Percentiles rank a stretch among this genome's conserved stretches.
Evolutionary conservation across 805 yeast genomes (phyloP).

Genomic region (Blastobotrys muscicola): DNA sequence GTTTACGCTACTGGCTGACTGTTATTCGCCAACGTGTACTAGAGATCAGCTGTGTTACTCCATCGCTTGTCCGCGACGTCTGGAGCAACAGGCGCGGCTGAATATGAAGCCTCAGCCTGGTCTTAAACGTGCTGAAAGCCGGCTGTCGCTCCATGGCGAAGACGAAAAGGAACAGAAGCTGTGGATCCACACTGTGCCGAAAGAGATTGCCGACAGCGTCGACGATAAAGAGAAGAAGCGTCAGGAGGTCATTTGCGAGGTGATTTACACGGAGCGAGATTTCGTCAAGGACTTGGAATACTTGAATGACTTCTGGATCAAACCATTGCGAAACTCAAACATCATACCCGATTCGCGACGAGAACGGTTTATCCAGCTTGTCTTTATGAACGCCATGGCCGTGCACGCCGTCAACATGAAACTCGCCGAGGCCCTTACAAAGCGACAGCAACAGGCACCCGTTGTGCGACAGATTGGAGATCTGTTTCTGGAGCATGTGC

Average conservation of each 20-base stretch:
- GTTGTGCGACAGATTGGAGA: slow-evolving; percentile 84
- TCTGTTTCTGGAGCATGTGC: slow-evolving; percentile 71
- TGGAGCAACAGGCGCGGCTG: slow-evolving; percentile 90
- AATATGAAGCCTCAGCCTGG: slow-evolving; percentile 86
- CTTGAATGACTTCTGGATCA: slow-evolving; percentile 85
- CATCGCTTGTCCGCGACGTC: slow-evolving; percentile 89
- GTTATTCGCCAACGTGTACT: slow-evolving; percentile 95
- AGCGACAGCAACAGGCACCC: slow-evolving; percentile 77
- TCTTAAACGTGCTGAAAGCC: slow-evolving; percentile 62
- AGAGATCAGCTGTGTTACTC: slow-evolving; percentile 82
- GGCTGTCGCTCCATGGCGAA: slow-evolving; percentile 54
- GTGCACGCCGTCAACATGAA: slow-evolving; percentile 74
- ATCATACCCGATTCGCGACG: slow-evolving; percentile 83
- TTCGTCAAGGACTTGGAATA: slow-evolving; percentile 92
- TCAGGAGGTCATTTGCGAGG: slow-evolving; percentile 92
- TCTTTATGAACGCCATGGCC: slow-evolving; percentile 83
- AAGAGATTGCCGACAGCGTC: slow-evolving; percentile 63
- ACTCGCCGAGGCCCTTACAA: slow-evolving; percentile 80
- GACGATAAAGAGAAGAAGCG: slow-evolving; percentile 82
- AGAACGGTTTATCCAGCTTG: slow-evolving; percentile 84
- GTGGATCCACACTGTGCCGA: slow-evolving; percentile 90
- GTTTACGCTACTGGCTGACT: slow-evolving; percentile 83
- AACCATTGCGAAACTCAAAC: slow-evolving; percentile 78
- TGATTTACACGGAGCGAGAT: slow-evolving; percentile 87
- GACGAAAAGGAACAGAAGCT: slow-evolving; percentile 74